These are phyloP conservation scores for Camellia sinensis DNA, from an alignment of 148 eudicot genomes.

Conservation along the genomic window DNA sequence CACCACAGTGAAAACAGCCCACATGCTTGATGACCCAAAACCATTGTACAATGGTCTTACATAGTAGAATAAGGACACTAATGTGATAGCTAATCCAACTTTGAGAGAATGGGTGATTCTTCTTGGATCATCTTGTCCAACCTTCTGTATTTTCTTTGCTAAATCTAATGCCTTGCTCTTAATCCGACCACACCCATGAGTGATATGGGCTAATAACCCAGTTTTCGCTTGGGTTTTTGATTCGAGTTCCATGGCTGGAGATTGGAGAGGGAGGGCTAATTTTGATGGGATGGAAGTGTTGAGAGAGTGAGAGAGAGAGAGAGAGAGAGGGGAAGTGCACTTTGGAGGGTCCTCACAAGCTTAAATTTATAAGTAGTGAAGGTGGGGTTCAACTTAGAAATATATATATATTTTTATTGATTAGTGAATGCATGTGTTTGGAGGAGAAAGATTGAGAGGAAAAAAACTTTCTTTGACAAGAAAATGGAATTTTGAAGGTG, in stretches of 20 bases:
- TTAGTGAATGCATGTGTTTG: background rate
- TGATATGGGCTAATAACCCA: background rate
- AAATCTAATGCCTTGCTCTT: conserved; percentile 16
- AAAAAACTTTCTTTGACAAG: conserved; percentile 3
- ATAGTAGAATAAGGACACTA: conserved; percentile 72
- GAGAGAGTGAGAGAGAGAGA: background rate
- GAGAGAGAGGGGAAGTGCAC: background rate
- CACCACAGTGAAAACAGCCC: conserved; percentile 87
- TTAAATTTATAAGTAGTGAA: background rate
- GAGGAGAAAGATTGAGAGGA: background rate
- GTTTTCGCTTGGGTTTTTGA: background rate
- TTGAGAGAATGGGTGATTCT: conserved; percentile 62
- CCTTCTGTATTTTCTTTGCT: conserved; percentile 24
- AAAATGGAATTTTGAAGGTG: conserved; percentile 11
- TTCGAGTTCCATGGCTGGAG: conserved; percentile 13
- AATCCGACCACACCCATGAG: conserved; percentile 14
- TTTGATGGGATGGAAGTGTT: background rate
- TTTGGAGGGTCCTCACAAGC: background rate
- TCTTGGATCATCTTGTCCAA: conserved; percentile 71
- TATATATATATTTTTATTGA: background rate
- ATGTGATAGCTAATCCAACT: conserved; percentile 61
- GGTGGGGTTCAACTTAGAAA: background rate
- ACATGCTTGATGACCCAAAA: conserved; percentile 63
- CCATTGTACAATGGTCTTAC: conserved; percentile 53
- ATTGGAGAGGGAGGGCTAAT: background rate